Conservation (phyloP, 2,329 filamentous ascomycete genomes). For the Zelopaecilomyces penicillatus region DNA sequence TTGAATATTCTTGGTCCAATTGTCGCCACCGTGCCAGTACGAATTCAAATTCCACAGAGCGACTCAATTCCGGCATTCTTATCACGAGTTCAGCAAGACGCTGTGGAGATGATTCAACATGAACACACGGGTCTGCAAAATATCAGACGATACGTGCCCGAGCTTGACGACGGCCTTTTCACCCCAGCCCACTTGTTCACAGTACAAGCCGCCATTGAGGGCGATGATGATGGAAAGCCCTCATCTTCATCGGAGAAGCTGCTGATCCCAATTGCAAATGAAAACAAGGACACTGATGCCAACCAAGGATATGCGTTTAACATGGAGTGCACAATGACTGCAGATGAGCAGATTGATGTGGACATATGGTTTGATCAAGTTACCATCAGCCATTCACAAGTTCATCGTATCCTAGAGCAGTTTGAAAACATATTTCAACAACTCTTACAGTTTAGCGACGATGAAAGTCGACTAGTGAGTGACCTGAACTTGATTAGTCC, state of each 20-base stretch:
- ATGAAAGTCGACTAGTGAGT: neutral
- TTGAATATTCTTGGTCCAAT: slow-evolving; percentile 14
- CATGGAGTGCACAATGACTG: neutral
- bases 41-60: slow-evolving; percentile 16
- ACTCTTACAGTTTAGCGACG: neutral
- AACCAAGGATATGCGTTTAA: slow-evolving; percentile 1
- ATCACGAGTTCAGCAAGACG: slow-evolving; percentile 18
- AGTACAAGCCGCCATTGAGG: slow-evolving; percentile 9
- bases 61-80: slow-evolving; percentile 31
- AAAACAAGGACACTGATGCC: neutral
- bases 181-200: slow-evolving; percentile 1
- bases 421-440: slow-evolving; percentile 2
- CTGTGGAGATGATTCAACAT: slow-evolving; percentile 14
- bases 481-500: neutral
- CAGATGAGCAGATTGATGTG: neutral
- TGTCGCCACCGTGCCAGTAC: slow-evolving; percentile 15
- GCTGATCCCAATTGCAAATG: neutral
- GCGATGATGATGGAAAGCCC: neutral
- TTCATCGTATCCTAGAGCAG: neutral
- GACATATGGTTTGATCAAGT: slow-evolving; percentile 1
- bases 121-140: slow-evolving; percentile 20
- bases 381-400: neutral
- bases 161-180: neutral
- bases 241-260: neutral
- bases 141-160: slow-evolving; percentile 12